phyloP scores from a whole-genome alignment of 176 grass and related monocot genomes.

The Canna indica region DNA sequence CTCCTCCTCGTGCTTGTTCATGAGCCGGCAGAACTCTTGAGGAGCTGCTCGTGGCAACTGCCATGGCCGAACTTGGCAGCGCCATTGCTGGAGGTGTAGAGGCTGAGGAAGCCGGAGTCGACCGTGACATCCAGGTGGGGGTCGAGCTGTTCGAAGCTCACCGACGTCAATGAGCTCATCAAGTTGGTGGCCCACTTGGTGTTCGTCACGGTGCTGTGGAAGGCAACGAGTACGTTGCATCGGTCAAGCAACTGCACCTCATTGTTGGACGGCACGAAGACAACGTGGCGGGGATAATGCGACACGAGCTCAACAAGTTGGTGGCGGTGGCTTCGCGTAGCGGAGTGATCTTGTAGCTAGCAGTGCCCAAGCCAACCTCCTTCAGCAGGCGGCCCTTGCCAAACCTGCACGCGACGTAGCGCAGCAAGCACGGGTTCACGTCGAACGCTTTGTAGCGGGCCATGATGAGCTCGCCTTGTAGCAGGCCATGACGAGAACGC shows the following conservation, averaged over 20 bases:
- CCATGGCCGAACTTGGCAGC: background rate
- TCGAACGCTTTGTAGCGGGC: conserved; percentile 9
- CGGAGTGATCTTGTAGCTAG: conserved; percentile 2
- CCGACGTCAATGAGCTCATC: conserved; percentile 1
- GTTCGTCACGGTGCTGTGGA: background rate
- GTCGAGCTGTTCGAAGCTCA: background rate
- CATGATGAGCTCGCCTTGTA: background rate
- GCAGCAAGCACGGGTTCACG: background rate
- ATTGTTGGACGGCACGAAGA: background rate
- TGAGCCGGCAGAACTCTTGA: background rate
- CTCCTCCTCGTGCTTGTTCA: background rate
- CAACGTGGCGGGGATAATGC: background rate
- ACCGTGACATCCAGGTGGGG: background rate
- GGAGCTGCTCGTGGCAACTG: conserved; percentile 10
- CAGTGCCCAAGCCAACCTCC: background rate
- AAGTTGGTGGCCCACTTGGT: conserved; percentile 1
- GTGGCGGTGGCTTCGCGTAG: background rate
- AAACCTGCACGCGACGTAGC: conserved; percentile 2
- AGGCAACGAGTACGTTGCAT: conserved; percentile 1
- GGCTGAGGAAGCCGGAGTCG: conserved; percentile 8
- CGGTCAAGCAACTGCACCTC: background rate
- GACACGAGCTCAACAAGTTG: too few relatives aligned
- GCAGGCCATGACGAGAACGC: too few relatives aligned
- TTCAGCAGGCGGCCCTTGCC: background rate
- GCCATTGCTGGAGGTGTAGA: background rate